Evolutionary conservation across 1,284 basidiomycete species (phyloP).

Genomic region (Ceratobasidium sp.): DNA sequence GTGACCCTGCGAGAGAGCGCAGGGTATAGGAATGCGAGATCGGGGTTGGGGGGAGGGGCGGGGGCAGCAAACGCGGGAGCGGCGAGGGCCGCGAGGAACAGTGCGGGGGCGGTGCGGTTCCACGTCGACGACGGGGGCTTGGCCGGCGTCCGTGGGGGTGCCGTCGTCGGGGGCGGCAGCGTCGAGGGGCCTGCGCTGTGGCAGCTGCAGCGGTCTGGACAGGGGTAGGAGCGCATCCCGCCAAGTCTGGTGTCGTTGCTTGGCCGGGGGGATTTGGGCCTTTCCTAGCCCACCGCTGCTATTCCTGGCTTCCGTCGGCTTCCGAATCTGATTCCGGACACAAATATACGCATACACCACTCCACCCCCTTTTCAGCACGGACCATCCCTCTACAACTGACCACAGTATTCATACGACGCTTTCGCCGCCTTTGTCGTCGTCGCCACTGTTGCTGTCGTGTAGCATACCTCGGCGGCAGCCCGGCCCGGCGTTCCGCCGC

Average conservation of each 20-base stretch:
- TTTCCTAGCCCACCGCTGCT: slow-evolving; percentile 4
- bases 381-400: neutral
- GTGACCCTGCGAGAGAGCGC: slow-evolving; percentile 18
- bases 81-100: slow-evolving; percentile 32
- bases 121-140: neutral
- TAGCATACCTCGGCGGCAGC: neutral
- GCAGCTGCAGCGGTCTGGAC: slow-evolving; percentile 30
- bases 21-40: slow-evolving; percentile 26
- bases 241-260: slow-evolving; percentile 31
- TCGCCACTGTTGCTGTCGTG: neutral
- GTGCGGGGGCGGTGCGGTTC: slow-evolving; percentile 32
- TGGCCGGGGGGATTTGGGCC: slow-evolving; percentile 23
- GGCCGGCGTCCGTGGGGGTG: neutral
- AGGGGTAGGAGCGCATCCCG: slow-evolving; percentile 30
- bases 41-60: slow-evolving; percentile 4
- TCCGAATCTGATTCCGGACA: slow-evolving; percentile 28
- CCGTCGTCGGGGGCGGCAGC: neutral
- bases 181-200: slow-evolving; percentile 30
- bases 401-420: neutral
- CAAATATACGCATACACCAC: neutral
- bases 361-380: neutral
- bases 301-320: slow-evolving; percentile 18
- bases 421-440: neutral
- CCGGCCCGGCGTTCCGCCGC: neutral
- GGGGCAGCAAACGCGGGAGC: slow-evolving; percentile 27